Base-by-base conservation (phyloP, 257 asterid species). In the Cruciata laevipes region DNA sequence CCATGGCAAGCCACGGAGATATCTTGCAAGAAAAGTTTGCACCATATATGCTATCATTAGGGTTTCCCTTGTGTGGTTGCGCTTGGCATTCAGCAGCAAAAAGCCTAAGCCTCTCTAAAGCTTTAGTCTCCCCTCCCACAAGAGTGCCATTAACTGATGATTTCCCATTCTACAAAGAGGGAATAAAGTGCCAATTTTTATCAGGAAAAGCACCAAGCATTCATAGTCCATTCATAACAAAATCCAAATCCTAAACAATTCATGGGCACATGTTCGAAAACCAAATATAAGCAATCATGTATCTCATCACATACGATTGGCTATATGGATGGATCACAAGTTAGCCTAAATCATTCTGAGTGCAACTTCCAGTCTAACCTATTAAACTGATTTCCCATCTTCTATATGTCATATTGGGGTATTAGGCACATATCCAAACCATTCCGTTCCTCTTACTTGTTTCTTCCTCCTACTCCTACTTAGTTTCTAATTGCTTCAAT, bases 1-100 rank as follows among this genome's bases (percentile, higher is more conserved):
- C 99, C 91, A 87, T 82, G 68, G 98, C 91, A 27, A 94, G 91
- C 99, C 99, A 94, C 6, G 99, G 99, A 14, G 99, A 90, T 79
- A 94, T 89, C 75, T 89, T 91, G 84, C 99, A 88, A 2, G 96
- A 94, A 73, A 94, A 87, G 71, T 90, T 94, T 38, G 99, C 96
- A 79, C 98, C 98, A 58, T 86, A 94, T 66, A 90, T 86, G 85
- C 91, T 86, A 66, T 84, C 89, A 27, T 72, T 83, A 33, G 81
- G 69, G 61, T 60, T 82, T 53, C 83, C 91, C 44, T 74, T 81
- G 64, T 60, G 78, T 23, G 90, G 90, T 66, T 94, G 88, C 21
- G 86, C 85, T 73, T 80, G 83, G 83, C 87, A 83, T 73, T 94
- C 96, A 6, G 82, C 84, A 17, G 91, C 90, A 71, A 94, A 90